Conservation (phyloP, 441 rosid genomes). For the Sinapis alba region DNA sequence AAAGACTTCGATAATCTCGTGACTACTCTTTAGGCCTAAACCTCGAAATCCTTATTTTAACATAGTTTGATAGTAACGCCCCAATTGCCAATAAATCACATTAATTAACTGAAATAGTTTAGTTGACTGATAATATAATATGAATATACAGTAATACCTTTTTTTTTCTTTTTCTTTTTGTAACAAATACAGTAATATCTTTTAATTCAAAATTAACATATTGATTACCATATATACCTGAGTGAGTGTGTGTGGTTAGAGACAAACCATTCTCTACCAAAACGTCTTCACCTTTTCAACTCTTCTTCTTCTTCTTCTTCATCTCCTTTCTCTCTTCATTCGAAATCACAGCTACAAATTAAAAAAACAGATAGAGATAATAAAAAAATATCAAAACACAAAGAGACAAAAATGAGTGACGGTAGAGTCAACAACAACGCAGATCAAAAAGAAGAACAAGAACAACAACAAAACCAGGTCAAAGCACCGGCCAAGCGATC, state of each 20-base stretch:
- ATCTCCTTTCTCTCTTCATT: slow-evolving; percentile 5
- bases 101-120: not conserved
- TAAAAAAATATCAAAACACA: slow-evolving; percentile 3
- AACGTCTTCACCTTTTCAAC: slow-evolving; percentile 4
- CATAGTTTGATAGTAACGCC: slow-evolving; percentile 1
- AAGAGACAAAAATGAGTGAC: slow-evolving; percentile 33
- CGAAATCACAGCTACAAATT: no score
- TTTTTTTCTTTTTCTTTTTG: no score
- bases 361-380: no score
- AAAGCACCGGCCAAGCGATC: slow-evolving; percentile 26
- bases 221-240: slow-evolving; percentile 16
- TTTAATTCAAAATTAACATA: not conserved
- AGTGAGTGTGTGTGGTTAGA: not conserved
- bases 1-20: slow-evolving; percentile 3
- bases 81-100: not conserved
- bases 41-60: not conserved
- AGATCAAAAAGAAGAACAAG: slow-evolving; percentile 17
- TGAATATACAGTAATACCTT: not conserved
- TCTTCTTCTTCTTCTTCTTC: slow-evolving; percentile 6
- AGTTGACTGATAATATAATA: slow-evolving; percentile 1
- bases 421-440: slow-evolving; percentile 35
- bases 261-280: slow-evolving; percentile 18
- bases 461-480: slow-evolving; percentile 25
- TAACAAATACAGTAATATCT: no score
- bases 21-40: not conserved